Evolutionary conservation across 2,329 filamentous ascomycete species (phyloP), one percentile per base, ranked within the genome.

Genomic region (Colletotrichum sp.): DNA sequence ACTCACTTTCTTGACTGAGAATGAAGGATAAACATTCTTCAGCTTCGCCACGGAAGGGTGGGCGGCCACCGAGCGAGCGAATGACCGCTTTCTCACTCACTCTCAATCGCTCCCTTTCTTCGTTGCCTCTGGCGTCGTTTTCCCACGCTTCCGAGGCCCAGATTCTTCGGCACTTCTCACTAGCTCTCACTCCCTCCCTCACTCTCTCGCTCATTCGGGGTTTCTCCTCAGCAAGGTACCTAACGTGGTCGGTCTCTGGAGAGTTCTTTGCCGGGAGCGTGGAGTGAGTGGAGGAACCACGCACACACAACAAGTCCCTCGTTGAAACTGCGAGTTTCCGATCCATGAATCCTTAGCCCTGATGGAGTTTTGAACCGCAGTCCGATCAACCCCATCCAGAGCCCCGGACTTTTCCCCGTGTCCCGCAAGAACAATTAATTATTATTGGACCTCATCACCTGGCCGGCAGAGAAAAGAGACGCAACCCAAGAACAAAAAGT

Each of bases 241-340:
- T 28, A 4, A 26, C 7, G 21, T 26, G 43, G 18, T 48, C 18
- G 43, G 24, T 52, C 14, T 66, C 26, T 48, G 73, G 73, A 75
- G 73, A 75, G 73, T 75, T 43, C 69, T 75, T 75, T 75, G 73
- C 73, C 73, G 73, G 73, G 48, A 61, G 43, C 43, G 43, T 52
- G 43, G n/a, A 21, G 43, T 52, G 43, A 52, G 43, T 52, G 43
- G 43, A 52, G 43, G 43, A 52, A 21, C 43, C 43, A 13, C 43
- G 18, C 43, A 21, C n/a, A 52, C 43, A 52, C 43, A 52, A 21
- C 43, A 21, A 52, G 55, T 28, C 68, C 61, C 55, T 38, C 32
- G 16, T 48, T 7, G 61, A 48, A 24, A 36, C 38, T 16, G n/a
- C 63, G n/a, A 43, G 26, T 58, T 63, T 52, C 69, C 63, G n/a